Evolutionary conservation across 495 filamentous ascomycete genomes (phyloP), one percentile per base, ranked within the genome.

Genomic region (Neurospora sublineolata): DNA sequence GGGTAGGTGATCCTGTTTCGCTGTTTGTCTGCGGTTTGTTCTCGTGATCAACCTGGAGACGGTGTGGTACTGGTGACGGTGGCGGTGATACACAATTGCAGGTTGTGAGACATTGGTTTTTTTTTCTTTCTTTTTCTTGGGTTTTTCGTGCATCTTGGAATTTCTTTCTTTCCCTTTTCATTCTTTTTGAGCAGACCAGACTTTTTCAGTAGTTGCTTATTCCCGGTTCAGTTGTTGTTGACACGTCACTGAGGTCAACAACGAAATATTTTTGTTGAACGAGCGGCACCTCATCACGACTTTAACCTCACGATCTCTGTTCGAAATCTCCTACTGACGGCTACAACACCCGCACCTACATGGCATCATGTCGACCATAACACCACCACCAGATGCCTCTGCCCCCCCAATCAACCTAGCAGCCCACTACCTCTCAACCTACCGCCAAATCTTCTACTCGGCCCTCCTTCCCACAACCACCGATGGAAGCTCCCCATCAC

Each of bases 391-490:
- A 8, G 52, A 60, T 14, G 12, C 52, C 5, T 33, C 3, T 9
- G 7, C 6, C 3, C n/a, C n/a, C 18, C 16, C 18, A 0, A 30
- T 64, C 27, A 69, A 71, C 76, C 73, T 74, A 1, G 37, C 58
- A n/a, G 33, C 40, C 11, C 41, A 71, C 42, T 74, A 73, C 33
- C 73, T 73, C 4, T 37, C 37, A 30, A 46, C 58, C 16, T 75
- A 76, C 42, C 72, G 70, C 8, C 12, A 39, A 33, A 5, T 37
- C 3, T 81, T 78, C 70, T 40, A 70, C 1, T 27, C 52, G 3
- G 69, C 69, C 1, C 40, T 79, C 23, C 42, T 72, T 9, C 27
- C 33, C n/a, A n/a, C n/a, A n/a, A n/a, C 70, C 16, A 87, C 84
- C 69, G 70, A 78, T 58, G 14, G 2, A 2, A 3, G 39, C 39